Percentiles rank a stretch among this genome's conserved stretches.
Evolutionary conservation across 208 protist genomes (phyloP).

Genomic region (Crithidia acanthocephali): DNA sequence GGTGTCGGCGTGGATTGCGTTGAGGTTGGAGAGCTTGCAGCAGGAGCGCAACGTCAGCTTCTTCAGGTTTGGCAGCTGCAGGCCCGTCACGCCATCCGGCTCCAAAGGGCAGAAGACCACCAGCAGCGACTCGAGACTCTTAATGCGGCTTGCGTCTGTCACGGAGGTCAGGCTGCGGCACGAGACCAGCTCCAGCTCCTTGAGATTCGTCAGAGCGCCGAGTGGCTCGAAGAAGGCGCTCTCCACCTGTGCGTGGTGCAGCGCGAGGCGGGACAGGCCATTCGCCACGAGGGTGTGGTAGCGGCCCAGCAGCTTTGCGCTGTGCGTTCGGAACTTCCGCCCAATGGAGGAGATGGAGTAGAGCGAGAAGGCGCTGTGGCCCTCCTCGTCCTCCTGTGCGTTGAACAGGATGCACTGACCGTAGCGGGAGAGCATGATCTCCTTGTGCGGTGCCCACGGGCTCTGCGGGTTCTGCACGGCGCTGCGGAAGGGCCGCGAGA

Average conservation of each 20-base stretch:
- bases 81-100: slow-evolving; percentile 58
- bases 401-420: slow-evolving; percentile 86
- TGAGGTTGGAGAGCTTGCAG: slow-evolving; percentile 69
- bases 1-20: slow-evolving; percentile 65
- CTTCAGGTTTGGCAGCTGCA: slow-evolving; percentile 61
- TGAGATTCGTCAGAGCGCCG: slow-evolving; percentile 51
- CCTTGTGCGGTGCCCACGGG: slow-evolving; percentile 68
- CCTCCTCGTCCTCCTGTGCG: slow-evolving; percentile 67
- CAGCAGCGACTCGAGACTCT: slow-evolving; percentile 59
- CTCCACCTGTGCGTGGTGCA: slow-evolving; percentile 78
- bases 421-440: slow-evolving; percentile 82
- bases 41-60: slow-evolving; percentile 69
- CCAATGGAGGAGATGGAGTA: slow-evolving; percentile 78
- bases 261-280: slow-evolving; percentile 64
- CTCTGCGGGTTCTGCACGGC: slow-evolving; percentile 71
- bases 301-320: slow-evolving; percentile 66
- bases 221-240: slow-evolving; percentile 73
- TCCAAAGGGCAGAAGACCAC: slow-evolving; percentile 77
- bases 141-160: slow-evolving; percentile 47
- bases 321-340: slow-evolving; percentile 75
- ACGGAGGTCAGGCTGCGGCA: slow-evolving; percentile 75
- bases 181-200: slow-evolving; percentile 72
- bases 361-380: slow-evolving; percentile 63
- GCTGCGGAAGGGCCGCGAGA: slow-evolving; percentile 76
- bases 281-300: slow-evolving; percentile 72